Conservation (phyloP, 257 asterid species). For the Echites panduratus region DNA sequence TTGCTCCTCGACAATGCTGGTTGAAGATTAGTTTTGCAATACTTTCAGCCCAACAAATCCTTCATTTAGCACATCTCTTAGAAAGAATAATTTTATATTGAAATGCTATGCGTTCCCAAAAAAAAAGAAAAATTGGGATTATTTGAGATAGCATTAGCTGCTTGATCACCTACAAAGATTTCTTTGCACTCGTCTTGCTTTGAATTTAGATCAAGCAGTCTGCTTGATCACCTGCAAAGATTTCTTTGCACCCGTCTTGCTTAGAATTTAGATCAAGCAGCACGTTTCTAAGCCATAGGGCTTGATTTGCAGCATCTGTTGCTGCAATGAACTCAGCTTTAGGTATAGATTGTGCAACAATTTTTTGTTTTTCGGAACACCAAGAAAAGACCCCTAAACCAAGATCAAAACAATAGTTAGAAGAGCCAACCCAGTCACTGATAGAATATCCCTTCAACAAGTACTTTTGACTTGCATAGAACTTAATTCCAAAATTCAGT, state of each 20-base stretch:
- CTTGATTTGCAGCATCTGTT: not conserved
- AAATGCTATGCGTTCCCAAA: not conserved
- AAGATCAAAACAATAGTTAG: too few species aligned
- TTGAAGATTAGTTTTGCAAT: not conserved
- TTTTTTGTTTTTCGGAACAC: too few species aligned
- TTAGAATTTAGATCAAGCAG: not conserved
- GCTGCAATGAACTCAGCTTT: not conserved
- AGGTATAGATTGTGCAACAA: not conserved
- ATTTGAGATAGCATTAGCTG: not conserved
- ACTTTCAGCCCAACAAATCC: not conserved
- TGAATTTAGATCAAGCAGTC: too few species aligned
- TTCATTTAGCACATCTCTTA: not conserved
- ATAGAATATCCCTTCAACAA: not conserved
- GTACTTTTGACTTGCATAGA: too few species aligned
- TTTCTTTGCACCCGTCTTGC: too few species aligned
- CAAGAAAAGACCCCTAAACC: too few species aligned
- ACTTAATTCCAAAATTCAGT: too few species aligned
- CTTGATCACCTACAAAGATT: too few species aligned
- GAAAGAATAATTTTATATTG: not conserved
- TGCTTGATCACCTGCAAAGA: too few species aligned
- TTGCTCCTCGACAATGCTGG: not conserved
- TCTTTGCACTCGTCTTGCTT: too few species aligned
- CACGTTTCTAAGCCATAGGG: slow-evolving; percentile 3
- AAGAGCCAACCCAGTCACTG: not conserved
- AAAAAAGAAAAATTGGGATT: not conserved